These are phyloP conservation scores for Lanmaoa rubissima DNA, from an alignment of 768 basidiomycete species.

Conservation along the genomic window DNA sequence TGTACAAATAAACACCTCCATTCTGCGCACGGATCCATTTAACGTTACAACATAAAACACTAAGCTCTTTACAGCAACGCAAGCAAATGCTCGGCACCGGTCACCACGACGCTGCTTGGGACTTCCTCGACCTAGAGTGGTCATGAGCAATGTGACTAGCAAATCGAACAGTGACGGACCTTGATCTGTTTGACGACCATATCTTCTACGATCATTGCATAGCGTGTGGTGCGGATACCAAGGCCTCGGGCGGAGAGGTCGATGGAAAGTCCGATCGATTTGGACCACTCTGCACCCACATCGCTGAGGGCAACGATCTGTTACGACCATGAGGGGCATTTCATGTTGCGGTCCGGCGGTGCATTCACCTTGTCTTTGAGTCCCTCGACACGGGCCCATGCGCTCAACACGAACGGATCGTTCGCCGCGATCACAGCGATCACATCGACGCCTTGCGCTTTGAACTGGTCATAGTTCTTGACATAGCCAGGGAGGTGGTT, in stretches of 20 bases:
- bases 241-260: slow-evolving; percentile 51
- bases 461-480: slow-evolving; percentile 45
- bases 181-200: slow-evolving; percentile 65
- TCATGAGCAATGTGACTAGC: neutral
- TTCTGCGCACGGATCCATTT: slow-evolving; percentile 19
- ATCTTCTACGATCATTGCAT: slow-evolving; percentile 65
- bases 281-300: slow-evolving; percentile 53
- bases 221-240: slow-evolving; percentile 59
- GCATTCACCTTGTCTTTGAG: slow-evolving; percentile 62
- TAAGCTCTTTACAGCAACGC: slow-evolving; percentile 3
- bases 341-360: slow-evolving; percentile 25
- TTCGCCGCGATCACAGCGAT: slow-evolving; percentile 58
- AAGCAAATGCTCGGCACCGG: slow-evolving; percentile 17
- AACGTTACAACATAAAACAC: neutral
- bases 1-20: slow-evolving; percentile 21
- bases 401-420: slow-evolving; percentile 59
- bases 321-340: neutral
- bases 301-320: slow-evolving; percentile 65
- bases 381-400: slow-evolving; percentile 56
- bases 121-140: slow-evolving; percentile 11
- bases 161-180: slow-evolving; percentile 35
- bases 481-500: slow-evolving; percentile 48
- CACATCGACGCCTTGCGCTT: slow-evolving; percentile 50
- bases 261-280: slow-evolving; percentile 49
- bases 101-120: slow-evolving; percentile 3